Evolutionary conservation across 2,329 filamentous ascomycete genomes (phyloP).

Genomic region (Aspergillus caelatus): DNA sequence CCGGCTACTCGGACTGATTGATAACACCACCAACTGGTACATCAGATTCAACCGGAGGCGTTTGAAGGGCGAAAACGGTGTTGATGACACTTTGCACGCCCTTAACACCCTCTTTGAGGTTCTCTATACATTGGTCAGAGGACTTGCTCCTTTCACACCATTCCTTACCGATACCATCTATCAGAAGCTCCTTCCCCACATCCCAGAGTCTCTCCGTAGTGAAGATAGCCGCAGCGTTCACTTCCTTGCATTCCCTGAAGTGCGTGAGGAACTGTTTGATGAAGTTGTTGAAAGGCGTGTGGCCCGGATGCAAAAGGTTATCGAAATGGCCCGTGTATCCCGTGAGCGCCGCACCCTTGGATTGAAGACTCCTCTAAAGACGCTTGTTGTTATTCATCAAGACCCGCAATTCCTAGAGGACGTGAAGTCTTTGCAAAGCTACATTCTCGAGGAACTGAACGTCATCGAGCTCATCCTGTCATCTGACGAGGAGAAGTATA

Average conservation of each 20-base stretch:
- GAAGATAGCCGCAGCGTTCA: slow-evolving; percentile 85
- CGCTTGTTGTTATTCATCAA: slow-evolving; percentile 83
- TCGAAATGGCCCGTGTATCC: slow-evolving; percentile 84
- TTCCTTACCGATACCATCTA: slow-evolving; percentile 97
- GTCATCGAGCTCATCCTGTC: slow-evolving; percentile 82
- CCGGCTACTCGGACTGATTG: slow-evolving; percentile 77
- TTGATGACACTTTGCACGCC: slow-evolving; percentile 84
- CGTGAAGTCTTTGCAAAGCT: slow-evolving; percentile 79
- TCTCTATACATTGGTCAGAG: slow-evolving; percentile 82
- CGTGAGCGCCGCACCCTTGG: slow-evolving; percentile 83
- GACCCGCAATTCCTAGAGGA: slow-evolving; percentile 84
- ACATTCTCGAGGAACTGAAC: slow-evolving; percentile 91
- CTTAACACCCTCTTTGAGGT: slow-evolving; percentile 95
- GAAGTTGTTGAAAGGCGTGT: slow-evolving; percentile 83
- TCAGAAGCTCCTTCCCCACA: slow-evolving; percentile 76
- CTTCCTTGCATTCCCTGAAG: slow-evolving; percentile 87
- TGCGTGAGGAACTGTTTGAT: slow-evolving; percentile 86
- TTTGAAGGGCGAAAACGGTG: slow-evolving; percentile 84
- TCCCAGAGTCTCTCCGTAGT: slow-evolving; percentile 69
- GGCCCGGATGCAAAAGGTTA: slow-evolving; percentile 90
- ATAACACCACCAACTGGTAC: slow-evolving; percentile 98
- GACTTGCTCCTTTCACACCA: slow-evolving; percentile 90
- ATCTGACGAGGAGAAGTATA: slow-evolving; percentile 85
- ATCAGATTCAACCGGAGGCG: slow-evolving; percentile 92
- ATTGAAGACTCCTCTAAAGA: slow-evolving; percentile 88